Evolutionary conservation across 139 green algal genomes (phyloP).

Genomic region (Zygnema circumcarinatum): DNA sequence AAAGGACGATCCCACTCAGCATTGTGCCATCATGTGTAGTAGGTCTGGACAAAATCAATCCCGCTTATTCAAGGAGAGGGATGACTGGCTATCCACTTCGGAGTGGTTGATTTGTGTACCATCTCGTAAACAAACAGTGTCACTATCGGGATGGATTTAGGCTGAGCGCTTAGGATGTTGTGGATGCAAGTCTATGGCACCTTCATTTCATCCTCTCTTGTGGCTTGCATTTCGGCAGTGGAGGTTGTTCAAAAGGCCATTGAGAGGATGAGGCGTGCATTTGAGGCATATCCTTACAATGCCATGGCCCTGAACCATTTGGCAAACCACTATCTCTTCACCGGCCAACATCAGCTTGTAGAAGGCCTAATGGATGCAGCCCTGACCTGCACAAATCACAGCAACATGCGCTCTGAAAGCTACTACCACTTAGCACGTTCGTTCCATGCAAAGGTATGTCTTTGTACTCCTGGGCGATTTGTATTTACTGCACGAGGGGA

Average conservation of each 20-base stretch:
- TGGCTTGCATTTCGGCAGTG: too few species aligned
- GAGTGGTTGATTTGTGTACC: too few species aligned
- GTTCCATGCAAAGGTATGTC: constrained; percentile 59
- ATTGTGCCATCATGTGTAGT: too few species aligned
- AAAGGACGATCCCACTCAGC: too few species aligned
- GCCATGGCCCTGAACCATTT: constrained; percentile 71
- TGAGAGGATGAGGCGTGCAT: constrained; percentile 76
- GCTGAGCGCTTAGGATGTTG: too few species aligned
- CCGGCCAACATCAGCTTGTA: constrained; percentile 63
- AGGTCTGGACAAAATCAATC: too few species aligned
- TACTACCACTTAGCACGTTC: constrained; percentile 68
- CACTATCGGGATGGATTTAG: too few species aligned
- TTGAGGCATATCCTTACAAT: constrained; percentile 72
- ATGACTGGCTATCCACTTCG: too few species aligned
- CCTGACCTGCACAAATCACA: constrained; percentile 48
- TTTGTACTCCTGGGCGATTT: constrained; percentile 3
- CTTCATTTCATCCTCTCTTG: too few species aligned
- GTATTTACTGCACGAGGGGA: background rate
- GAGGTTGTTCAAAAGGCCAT: constrained; percentile 46
- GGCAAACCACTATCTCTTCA: constrained; percentile 78
- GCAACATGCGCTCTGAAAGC: constrained; percentile 64
- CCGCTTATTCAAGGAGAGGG: too few species aligned
- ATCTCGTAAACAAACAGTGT: too few species aligned
- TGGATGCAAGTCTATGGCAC: too few species aligned
- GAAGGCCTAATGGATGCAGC: constrained; percentile 28